These are phyloP conservation scores for Kurtzmaniella natalensis DNA, from an alignment of 1,139 yeast species.

Conservation along the genomic window DNA sequence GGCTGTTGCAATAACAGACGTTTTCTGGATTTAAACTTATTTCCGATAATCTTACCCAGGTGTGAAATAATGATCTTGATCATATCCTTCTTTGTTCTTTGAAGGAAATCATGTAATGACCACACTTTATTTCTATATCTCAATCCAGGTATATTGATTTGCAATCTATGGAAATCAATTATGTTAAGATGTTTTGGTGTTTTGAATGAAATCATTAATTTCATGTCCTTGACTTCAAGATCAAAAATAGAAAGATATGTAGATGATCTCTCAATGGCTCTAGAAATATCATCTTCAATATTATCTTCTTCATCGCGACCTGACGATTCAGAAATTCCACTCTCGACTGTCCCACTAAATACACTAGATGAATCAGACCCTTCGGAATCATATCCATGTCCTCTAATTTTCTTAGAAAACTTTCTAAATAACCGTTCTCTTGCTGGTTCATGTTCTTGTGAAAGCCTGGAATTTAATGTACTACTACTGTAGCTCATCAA, in stretches of 20 bases:
- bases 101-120: constrained; percentile 71
- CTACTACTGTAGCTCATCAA: neutral
- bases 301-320: constrained; percentile 1
- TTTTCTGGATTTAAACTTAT: constrained; percentile 54
- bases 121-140: constrained; percentile 65
- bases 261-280: constrained; percentile 65
- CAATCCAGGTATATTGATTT: constrained; percentile 61
- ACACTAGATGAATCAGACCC: constrained; percentile 2
- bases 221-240: constrained; percentile 50
- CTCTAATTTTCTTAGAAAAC: neutral
- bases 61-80: constrained; percentile 66
- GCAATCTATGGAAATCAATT: constrained; percentile 69
- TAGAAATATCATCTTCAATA: constrained; percentile 38
- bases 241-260: constrained; percentile 61
- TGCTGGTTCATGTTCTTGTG: neutral
- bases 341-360: neutral
- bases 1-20: constrained; percentile 27
- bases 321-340: constrained; percentile 1
- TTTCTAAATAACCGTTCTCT: neutral
- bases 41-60: constrained; percentile 75
- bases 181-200: constrained; percentile 66
- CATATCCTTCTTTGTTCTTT: constrained; percentile 62
- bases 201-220: constrained; percentile 65
- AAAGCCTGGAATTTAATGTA: neutral
- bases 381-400: neutral